Evolutionary conservation across 768 basidiomycete genomes (phyloP).

Genomic region (Trametes sanguinea): DNA sequence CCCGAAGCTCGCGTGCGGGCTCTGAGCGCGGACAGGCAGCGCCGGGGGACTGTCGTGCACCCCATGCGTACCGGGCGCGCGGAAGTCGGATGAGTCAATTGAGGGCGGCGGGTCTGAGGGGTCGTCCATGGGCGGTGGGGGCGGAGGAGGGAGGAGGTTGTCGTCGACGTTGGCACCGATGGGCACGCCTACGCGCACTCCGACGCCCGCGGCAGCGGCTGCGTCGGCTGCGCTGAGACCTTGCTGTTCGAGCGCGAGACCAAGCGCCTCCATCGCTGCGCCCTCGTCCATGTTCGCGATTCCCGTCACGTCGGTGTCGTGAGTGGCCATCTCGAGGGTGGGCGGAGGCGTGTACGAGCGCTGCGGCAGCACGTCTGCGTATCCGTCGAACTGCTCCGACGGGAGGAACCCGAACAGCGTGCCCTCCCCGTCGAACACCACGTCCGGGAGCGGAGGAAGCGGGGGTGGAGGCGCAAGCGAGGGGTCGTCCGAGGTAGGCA

Average conservation of each 20-base stretch:
- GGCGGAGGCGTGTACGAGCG: constrained; percentile 73
- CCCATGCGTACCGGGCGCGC: constrained; percentile 32
- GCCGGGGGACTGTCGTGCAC: constrained; percentile 14
- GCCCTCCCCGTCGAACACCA: constrained; percentile 71
- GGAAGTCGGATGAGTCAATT: constrained; percentile 77
- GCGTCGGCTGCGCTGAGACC: constrained; percentile 29
- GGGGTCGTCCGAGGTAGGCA: constrained; percentile 50
- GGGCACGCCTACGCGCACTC: constrained; percentile 21
- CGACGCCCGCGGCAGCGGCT: neutral
- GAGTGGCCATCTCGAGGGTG: constrained; percentile 70
- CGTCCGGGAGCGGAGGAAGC: constrained; percentile 29
- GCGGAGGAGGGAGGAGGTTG: constrained; percentile 62
- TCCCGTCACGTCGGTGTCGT: constrained; percentile 68
- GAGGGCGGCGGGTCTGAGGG: constrained; percentile 87
- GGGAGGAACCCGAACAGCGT: constrained; percentile 69
- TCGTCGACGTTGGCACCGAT: constrained; percentile 29
- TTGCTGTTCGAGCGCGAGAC: constrained; percentile 55
- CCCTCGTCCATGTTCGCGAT: constrained; percentile 55
- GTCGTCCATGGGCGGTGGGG: constrained; percentile 82
- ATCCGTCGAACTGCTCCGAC: constrained; percentile 80
- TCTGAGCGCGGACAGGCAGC: constrained; percentile 26
- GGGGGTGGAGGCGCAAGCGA: constrained; percentile 35
- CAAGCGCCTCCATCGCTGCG: constrained; percentile 58
- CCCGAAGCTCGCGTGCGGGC: constrained; percentile 21
- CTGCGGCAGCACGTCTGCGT: constrained; percentile 60